Evolutionary conservation across 78 protist genomes (phyloP).

Genomic region (Cavenderia fasciculata): DNA sequence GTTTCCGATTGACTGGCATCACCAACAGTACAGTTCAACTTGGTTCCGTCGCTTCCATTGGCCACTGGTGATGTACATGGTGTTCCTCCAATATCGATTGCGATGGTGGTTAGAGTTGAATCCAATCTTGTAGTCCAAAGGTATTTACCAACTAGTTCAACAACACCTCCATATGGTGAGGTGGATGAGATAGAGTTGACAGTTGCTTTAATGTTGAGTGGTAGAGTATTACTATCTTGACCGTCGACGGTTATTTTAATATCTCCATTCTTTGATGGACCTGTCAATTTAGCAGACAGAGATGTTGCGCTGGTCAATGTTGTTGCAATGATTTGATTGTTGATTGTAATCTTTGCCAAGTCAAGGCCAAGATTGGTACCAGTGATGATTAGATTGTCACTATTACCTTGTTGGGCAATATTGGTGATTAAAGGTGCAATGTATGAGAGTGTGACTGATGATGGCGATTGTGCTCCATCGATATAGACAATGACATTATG

Average conservation of each 20-base stretch:
- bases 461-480: not conserved
- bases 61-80: too few relatives aligned
- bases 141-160: slow-evolving; percentile 10
- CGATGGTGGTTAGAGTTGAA: not conserved
- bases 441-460: not conserved
- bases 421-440: not conserved
- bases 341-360: not conserved
- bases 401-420: not conserved
- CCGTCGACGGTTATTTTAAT: not conserved
- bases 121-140: not conserved
- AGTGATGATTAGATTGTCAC: not conserved
- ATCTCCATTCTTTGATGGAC: not conserved
- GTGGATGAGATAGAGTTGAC: not conserved
- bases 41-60: not conserved
- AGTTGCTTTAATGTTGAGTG: not conserved
- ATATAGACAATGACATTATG: not conserved
- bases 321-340: not conserved
- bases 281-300: not conserved
- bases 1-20: too few relatives aligned
- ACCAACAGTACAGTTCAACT: not conserved
- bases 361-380: slow-evolving; percentile 13
- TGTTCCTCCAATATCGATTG: not conserved
- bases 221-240: not conserved
- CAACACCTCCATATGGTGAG: slow-evolving; percentile 8
- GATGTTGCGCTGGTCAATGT: not conserved